A percentile compares a stretch with the other conserved stretches of the same genome.
These are phyloP conservation scores for Ascoidea rubescens DNA, from an alignment of 805 yeast species.

Conservation along the genomic window DNA sequence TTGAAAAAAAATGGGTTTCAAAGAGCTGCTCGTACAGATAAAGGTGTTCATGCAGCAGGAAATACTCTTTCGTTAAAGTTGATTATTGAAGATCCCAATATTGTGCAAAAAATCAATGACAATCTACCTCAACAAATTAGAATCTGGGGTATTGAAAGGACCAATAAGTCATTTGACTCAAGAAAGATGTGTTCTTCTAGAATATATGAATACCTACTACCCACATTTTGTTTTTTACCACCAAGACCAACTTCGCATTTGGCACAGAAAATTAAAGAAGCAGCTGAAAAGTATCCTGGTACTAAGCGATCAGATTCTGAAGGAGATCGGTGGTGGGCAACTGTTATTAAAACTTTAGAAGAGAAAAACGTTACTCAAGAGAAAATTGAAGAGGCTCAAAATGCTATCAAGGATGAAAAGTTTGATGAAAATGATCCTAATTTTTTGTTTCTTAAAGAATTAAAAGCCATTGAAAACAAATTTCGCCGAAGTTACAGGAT, in stretches of 20 bases:
- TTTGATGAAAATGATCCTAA: conserved; percentile 22
- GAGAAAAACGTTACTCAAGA: conserved; percentile 26
- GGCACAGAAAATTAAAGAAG: conserved; percentile 41
- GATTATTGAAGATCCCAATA: conserved; percentile 70
- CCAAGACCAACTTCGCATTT: conserved; percentile 72
- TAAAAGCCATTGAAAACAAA: conserved; percentile 50
- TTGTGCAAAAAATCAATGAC: conserved; percentile 59
- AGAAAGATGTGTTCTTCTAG: conserved; percentile 93
- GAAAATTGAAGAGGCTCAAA: conserved; percentile 19
- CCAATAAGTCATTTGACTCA: conserved; percentile 86
- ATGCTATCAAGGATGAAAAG: conserved; percentile 16
- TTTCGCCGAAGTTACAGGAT: conserved; percentile 61
- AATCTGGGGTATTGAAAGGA: conserved; percentile 85
- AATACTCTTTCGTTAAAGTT: conserved; percentile 75
- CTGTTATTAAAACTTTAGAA: conserved; percentile 24
- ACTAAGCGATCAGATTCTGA: conserved; percentile 50
- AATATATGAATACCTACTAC: conserved; percentile 85
- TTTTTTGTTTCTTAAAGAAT: conserved; percentile 28
- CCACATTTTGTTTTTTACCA: conserved; percentile 79
- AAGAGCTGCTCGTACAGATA: conserved; percentile 84
- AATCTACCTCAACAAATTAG: conserved; percentile 75
- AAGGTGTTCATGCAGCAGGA: conserved; percentile 97
- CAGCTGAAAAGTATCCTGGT: conserved; percentile 42
- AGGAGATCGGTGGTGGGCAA: conserved; percentile 62
- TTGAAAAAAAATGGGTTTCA: conserved; percentile 77